These are phyloP conservation scores for Penicillium angulare DNA, from an alignment of 495 filamentous ascomycete species.

Conservation along the genomic window DNA sequence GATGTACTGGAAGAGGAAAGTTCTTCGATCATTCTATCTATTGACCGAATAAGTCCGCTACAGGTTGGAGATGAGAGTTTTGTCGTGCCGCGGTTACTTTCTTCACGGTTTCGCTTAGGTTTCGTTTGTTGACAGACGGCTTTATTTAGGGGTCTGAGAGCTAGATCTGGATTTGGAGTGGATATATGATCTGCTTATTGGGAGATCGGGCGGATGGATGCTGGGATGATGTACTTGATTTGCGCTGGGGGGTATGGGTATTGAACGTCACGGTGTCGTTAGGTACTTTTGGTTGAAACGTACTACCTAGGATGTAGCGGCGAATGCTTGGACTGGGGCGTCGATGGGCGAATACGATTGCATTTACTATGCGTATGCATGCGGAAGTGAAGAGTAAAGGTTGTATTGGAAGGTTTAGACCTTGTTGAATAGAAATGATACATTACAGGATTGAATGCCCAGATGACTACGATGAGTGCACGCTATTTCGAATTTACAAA, in stretches of 20 bases:
- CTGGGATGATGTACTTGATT: neutral
- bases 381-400: too few relatives aligned
- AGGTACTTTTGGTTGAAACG: conserved; percentile 1
- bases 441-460: too few relatives aligned
- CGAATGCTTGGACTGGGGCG: neutral
- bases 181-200: neutral
- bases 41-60: neutral
- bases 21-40: neutral
- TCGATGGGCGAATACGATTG: neutral
- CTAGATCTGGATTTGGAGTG: neutral
- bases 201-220: neutral
- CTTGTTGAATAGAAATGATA: too few relatives aligned
- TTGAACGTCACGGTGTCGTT: conserved; percentile 7
- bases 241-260: neutral
- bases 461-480: too few relatives aligned
- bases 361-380: too few relatives aligned
- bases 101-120: neutral
- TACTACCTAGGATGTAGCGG: neutral
- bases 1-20: neutral
- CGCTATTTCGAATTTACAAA: too few relatives aligned
- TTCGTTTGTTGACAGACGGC: neutral
- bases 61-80: neutral
- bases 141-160: neutral
- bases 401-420: too few relatives aligned
- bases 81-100: neutral